Percentiles rank a stretch among this genome's conserved stretches.
Evolutionary conservation across 31 red algal genomes (phyloP).

Genomic region (Porphyra umbilicalis): DNA sequence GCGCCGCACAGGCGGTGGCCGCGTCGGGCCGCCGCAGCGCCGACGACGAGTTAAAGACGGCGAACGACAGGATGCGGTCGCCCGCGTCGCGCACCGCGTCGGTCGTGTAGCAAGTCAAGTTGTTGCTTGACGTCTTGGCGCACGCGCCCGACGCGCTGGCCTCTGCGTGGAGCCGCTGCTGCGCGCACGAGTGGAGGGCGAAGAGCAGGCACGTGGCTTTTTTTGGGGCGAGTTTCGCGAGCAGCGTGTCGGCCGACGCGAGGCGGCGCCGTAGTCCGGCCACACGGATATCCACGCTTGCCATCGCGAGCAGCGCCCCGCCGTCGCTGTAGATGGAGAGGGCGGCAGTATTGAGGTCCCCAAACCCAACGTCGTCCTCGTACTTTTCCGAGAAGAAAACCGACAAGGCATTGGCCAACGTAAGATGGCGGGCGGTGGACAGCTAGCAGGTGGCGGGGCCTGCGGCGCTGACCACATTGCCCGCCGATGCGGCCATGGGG

Average conservation of each 20-base stretch:
- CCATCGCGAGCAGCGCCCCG: neutral
- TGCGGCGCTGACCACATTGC: neutral
- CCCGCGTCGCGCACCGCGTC: no score
- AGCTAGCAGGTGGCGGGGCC: neutral
- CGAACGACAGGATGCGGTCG: neutral
- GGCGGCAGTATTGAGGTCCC: neutral
- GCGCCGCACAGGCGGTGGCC: neutral
- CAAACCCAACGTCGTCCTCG: neutral
- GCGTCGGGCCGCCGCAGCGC: neutral
- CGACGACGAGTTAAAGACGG: neutral
- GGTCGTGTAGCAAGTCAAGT: neutral
- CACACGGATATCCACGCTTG: neutral
- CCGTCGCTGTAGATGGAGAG: neutral
- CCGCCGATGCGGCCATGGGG: neutral
- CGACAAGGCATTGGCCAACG: no score
- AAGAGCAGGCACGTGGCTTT: neutral
- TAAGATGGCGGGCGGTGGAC: neutral
- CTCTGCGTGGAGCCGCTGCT: neutral
- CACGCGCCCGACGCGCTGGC: neutral
- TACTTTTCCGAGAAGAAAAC: neutral
- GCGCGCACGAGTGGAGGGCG: neutral
- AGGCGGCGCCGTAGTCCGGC: neutral
- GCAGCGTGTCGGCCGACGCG: neutral
- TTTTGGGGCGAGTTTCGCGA: neutral
- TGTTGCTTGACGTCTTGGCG: no score